Percentiles rank a stretch among this genome's conserved stretches.
These are phyloP conservation scores for Apophysomyces elegans DNA, from an alignment of 371 early-diverging fungal species.

Conservation along the genomic window DNA sequence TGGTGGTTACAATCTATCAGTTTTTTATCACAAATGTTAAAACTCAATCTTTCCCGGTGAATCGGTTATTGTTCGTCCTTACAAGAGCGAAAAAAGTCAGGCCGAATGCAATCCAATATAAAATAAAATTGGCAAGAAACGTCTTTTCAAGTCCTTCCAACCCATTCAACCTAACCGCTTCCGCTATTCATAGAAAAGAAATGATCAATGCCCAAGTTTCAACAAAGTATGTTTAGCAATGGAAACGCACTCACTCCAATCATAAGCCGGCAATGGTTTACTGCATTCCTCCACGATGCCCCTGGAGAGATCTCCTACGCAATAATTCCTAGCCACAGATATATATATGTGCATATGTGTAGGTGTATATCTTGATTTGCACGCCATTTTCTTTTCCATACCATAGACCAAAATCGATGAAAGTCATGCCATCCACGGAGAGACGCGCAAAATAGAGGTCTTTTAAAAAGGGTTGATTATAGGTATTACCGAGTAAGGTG, in stretches of 20 bases:
- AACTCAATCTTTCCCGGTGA: too few species aligned
- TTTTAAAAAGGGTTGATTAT: constrained; percentile 42
- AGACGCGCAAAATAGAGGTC: constrained; percentile 46
- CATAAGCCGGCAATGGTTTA: constrained; percentile 41
- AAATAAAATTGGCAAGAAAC: constrained; percentile 36
- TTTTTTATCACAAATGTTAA: too few species aligned
- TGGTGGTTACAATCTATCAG: constrained; percentile 15
- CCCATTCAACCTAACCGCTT: constrained; percentile 6
- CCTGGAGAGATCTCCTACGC: constrained; percentile 28
- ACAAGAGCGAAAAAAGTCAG: constrained; percentile 33
- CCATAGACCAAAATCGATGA: constrained; percentile 49
- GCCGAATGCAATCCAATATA: constrained; percentile 37
- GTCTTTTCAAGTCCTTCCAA: constrained; percentile 20
- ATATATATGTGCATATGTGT: not conserved
- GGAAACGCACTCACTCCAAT: constrained; percentile 35
- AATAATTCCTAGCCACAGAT: constrained; percentile 34
- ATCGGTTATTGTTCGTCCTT: not conserved
- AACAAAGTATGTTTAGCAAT: not conserved
- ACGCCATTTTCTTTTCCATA: constrained; percentile 6
- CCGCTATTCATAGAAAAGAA: constrained; percentile 12
- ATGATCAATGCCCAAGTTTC: not conserved
- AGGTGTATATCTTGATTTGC: not conserved
- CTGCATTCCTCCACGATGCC: constrained; percentile 29
- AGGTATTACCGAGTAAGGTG: constrained; percentile 45
- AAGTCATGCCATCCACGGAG: constrained; percentile 6